Percentiles rank a stretch among this genome's conserved stretches.
Conservation (phyloP, 1,139 yeast species). For the Candida sp. region DNA sequence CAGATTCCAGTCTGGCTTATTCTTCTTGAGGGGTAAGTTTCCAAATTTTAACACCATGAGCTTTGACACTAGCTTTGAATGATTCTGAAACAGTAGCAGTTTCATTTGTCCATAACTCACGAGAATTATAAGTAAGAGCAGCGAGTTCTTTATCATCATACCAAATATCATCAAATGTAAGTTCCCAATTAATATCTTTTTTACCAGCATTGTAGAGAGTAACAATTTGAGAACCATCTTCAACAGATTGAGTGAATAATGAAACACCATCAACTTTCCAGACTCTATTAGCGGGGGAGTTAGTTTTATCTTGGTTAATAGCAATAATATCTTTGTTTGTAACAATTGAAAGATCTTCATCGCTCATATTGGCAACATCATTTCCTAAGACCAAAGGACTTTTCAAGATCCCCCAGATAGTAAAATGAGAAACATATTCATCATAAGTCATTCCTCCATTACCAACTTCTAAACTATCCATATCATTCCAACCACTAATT, state of each 20-base stretch:
- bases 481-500: conserved; percentile 21
- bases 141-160: conserved; percentile 7
- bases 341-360: conserved; percentile 13
- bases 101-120: conserved; percentile 9
- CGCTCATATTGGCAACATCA: conserved; percentile 14
- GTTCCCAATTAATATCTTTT: conserved; percentile 6
- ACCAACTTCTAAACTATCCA: conserved; percentile 25
- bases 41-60: conserved; percentile 1
- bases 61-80: neutral
- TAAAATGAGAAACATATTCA: conserved; percentile 19
- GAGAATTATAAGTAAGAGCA: neutral
- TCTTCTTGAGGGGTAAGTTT: neutral
- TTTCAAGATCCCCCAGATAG: conserved; percentile 22
- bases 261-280: conserved; percentile 14
- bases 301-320: conserved; percentile 17
- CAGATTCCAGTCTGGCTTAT: neutral
- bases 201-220: conserved; percentile 17
- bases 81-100: conserved; percentile 1
- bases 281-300: conserved; percentile 13
- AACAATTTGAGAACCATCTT: conserved; percentile 14
- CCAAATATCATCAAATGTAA: conserved; percentile 15
- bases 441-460: conserved; percentile 20
- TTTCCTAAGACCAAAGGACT: conserved; percentile 23
- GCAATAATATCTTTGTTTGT: conserved; percentile 17
- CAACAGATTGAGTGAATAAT: conserved; percentile 14